Base-by-base conservation (phyloP, 179 eudicot genomes). In the Heliamphora pulchella region DNA sequence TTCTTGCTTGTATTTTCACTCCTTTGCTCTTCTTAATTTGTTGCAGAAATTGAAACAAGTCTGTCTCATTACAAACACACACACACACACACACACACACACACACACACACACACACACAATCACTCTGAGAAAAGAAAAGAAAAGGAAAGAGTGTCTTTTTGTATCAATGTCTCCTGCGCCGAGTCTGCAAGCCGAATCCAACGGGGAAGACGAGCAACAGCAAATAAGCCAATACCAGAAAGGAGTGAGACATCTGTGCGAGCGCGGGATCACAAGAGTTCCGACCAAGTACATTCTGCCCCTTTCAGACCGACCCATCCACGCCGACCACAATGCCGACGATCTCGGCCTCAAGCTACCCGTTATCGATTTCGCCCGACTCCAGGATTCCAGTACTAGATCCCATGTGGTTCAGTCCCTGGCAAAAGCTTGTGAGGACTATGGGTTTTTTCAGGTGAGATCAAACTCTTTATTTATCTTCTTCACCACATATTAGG, bases 381-480 rank as follows among this genome's bases (percentile, higher is more conserved):
- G 89, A 58, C 78, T 94, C 3, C 89, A 84, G 72, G 91, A 92
- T 55, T 81, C 94, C 2, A 31, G 31, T 31, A 88, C 84, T 61
- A 82, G 97, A 14, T 46, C 84, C 48, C 81, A 81, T 13, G 89
- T 80, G 50, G 89, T 92, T 55, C 57, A 84, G 18, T 76, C 86
- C 22, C 93, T 94, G 6, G 75, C 89, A 3, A 41, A 83, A 59
- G 96, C 97, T 76, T 90, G 96, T 62, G 87, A 90, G 63, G 82
- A 87, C 57, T 91, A 87, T 80, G 98, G 98, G 0, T 92, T 94
- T 85, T 94, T 94, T 79, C 98, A 94, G 97, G 97, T 91, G 66
- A 70, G 86, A 78, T 17, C 39, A 1, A 31, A 8, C 22, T 5
- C 13, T 11, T 5, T 8, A 1, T 1, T 59, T 59, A 31, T 31